Evolutionary conservation across 176 grass and related monocot species (phyloP).

Genomic region (Secale cereale): DNA sequence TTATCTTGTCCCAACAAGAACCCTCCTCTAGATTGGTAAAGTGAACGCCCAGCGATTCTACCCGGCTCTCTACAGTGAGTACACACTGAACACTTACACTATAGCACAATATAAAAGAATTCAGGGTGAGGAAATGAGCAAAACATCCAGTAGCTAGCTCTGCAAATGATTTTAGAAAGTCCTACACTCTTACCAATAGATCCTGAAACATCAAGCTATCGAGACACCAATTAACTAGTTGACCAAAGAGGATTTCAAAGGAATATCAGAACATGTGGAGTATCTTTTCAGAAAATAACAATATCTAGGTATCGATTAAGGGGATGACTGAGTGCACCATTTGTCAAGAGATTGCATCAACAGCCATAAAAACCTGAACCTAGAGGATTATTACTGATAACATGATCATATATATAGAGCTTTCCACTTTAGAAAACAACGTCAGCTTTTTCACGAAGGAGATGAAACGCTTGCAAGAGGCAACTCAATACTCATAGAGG

Average conservation of each 20-base stretch:
- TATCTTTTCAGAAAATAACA: constrained; percentile 32
- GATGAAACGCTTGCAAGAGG: not conserved
- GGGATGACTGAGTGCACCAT: constrained; percentile 29
- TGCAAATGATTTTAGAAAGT: constrained; percentile 48
- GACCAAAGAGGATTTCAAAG: constrained; percentile 22
- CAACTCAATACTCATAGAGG: not conserved
- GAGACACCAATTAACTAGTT: constrained; percentile 11
- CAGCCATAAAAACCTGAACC: constrained; percentile 28
- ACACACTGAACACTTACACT: not conserved
- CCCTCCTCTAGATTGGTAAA: not conserved
- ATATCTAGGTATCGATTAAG: constrained; percentile 21
- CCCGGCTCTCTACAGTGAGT: not conserved
- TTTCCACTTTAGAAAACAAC: constrained; percentile 11
- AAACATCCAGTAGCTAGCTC: constrained; percentile 31
- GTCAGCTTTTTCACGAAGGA: constrained; percentile 7
- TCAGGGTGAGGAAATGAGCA: constrained; percentile 25
- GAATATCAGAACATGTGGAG: constrained; percentile 30
- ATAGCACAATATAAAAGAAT: constrained; percentile 26
- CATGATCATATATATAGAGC: constrained; percentile 28
- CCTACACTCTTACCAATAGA: constrained; percentile 61
- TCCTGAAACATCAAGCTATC: constrained; percentile 32
- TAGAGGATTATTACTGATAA: constrained; percentile 3
- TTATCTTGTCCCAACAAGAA: constrained; percentile 31
- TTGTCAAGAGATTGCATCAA: constrained; percentile 46
- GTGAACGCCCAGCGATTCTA: constrained; percentile 13